Evolutionary conservation across 1,284 basidiomycete species (phyloP), one percentile per base, ranked within the genome.

Genomic region (Sparassis latifolia): DNA sequence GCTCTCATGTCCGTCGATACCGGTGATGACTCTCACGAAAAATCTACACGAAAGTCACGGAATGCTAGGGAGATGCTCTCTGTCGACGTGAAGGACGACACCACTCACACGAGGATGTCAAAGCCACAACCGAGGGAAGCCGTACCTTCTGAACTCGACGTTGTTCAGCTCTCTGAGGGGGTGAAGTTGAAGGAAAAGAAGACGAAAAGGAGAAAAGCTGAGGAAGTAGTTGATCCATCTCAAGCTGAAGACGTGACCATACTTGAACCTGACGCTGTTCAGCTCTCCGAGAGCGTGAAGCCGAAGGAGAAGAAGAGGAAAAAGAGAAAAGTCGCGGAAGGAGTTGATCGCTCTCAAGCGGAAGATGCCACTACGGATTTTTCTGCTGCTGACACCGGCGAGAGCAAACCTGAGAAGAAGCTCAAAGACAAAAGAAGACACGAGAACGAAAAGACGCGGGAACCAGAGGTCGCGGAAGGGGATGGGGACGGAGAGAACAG

Each of bases 141-240:
- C 9, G 39, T 33, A 10, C 28, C 30, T 6, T 30, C 47, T 20
- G 50, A 53, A 27, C 35, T 7, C 35, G 52, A 52, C n/a, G 50
- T 27, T 28, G 44, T 37, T 29, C 29, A 44, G 38, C 37, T 10
- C 9, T 40, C 27, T 32, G 48, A 35, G 7, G 42, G 53, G 12
- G 48, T 35, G 10, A 33, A 42, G 32, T 7, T 28, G n/a, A 47
- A 50, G 42, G 33, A 39, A 46, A 55, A 54, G 48, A 58, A 59
- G 52, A 62, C 56, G 52, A 59, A 55, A 50, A 62, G 38, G 47
- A 49, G 50, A n/a, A 28, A 30, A 37, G 35, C 35, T 7, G 35
- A 12, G 6, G 35, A 37, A 37, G 35, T 7, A 6, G 35, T 7
- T 37, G 35, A 7, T 7, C 12, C 35, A 37, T 37, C 35, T 12